These are phyloP conservation scores for Myriosclerotinia curreyana DNA, from an alignment of 2,329 filamentous ascomycete species.

Conservation along the genomic window DNA sequence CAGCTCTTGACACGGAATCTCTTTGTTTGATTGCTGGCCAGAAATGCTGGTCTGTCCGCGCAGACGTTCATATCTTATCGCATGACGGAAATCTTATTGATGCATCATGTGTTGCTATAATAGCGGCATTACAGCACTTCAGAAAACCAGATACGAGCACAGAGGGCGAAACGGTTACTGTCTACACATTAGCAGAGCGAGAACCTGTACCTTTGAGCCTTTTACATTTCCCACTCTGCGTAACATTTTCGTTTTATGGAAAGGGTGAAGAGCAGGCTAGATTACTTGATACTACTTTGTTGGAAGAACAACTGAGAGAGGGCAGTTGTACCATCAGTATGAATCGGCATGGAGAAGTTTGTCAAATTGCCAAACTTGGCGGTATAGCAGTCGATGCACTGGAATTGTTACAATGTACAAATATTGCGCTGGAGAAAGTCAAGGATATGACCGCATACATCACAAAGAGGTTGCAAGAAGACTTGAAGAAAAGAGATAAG, in stretches of 20 bases:
- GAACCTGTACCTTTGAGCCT: conserved; percentile 88
- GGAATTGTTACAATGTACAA: conserved; percentile 71
- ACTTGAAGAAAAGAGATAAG: conserved; percentile 73
- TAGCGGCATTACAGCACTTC: conserved; percentile 88
- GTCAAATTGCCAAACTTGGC: conserved; percentile 74
- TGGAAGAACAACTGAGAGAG: conserved; percentile 74
- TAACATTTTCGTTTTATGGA: conserved; percentile 81
- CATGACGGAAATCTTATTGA: conserved; percentile 91
- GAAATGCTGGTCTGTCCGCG: conserved; percentile 88
- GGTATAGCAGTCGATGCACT: conserved; percentile 79
- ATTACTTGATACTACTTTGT: conserved; percentile 66
- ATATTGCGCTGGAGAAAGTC: conserved; percentile 71
- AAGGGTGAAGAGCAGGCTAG: conserved; percentile 63
- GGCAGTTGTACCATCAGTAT: conserved; percentile 72
- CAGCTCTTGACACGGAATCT: conserved; percentile 91
- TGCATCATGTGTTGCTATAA: conserved; percentile 78
- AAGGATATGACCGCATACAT: conserved; percentile 76
- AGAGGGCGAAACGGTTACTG: conserved; percentile 76
- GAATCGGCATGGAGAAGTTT: conserved; percentile 39
- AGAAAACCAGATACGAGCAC: conserved; percentile 85
- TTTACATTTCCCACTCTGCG: conserved; percentile 86
- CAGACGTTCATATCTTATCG: conserved; percentile 86
- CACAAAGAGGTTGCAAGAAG: conserved; percentile 69
- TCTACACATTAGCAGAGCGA: conserved; percentile 80
- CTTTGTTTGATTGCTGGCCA: conserved; percentile 87